Evolutionary conservation across 2,329 filamentous ascomycete genomes (phyloP).

Genomic region (Fusarium verrucosum): DNA sequence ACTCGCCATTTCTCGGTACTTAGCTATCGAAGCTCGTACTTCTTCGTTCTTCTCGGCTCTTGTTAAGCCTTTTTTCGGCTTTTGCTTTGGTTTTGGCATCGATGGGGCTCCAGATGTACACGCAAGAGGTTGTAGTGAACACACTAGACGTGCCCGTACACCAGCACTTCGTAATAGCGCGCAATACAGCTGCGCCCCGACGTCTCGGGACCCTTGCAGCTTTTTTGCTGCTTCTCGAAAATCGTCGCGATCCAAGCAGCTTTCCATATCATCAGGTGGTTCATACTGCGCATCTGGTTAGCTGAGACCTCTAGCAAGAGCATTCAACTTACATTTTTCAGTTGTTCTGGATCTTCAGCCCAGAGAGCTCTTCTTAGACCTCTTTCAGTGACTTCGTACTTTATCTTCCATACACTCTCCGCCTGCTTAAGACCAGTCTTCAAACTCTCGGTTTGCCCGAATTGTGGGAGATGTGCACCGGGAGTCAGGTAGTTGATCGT

Average conservation of each 20-base stretch:
- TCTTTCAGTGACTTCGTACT: conserved; percentile 75
- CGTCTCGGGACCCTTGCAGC: conserved; percentile 83
- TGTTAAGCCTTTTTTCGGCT: conserved; percentile 40
- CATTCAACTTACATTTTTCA: conserved; percentile 61
- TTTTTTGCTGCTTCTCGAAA: conserved; percentile 76
- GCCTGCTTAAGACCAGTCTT: conserved; percentile 80
- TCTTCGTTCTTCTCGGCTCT: conserved; percentile 50
- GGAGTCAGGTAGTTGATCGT: conserved; percentile 75
- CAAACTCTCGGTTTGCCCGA: conserved; percentile 78
- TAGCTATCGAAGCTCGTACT: conserved; percentile 53
- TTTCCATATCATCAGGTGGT: conserved; percentile 71
- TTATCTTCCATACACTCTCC: conserved; percentile 71
- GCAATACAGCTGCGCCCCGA: conserved; percentile 91
- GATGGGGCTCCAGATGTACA: conserved; percentile 67
- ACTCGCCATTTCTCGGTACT: conserved; percentile 49
- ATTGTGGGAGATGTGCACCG: conserved; percentile 72
- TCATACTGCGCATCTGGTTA: conserved; percentile 57
- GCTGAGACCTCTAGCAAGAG: conserved; percentile 1
- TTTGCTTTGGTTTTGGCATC: conserved; percentile 53
- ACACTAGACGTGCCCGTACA: conserved; percentile 83
- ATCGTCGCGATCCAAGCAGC: conserved; percentile 73
- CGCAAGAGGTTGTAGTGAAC: conserved; percentile 85
- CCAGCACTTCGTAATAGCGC: conserved; percentile 84
- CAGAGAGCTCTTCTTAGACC: conserved; percentile 78
- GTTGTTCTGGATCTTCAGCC: conserved; percentile 72